These are phyloP conservation scores for Oryza meridionalis DNA, from an alignment of 176 grass and related monocot species.

Conservation along the genomic window DNA sequence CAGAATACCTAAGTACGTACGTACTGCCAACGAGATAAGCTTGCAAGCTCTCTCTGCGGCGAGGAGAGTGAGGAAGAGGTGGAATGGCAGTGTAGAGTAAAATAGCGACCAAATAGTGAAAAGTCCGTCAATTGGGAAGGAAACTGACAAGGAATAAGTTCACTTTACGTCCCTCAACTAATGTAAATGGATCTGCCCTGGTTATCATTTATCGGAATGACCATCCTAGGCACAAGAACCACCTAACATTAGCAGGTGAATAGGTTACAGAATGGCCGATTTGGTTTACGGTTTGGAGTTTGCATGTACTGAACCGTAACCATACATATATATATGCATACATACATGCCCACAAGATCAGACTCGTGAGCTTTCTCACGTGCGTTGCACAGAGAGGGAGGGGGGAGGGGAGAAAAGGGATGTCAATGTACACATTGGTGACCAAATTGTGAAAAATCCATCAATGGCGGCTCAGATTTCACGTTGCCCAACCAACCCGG, in stretches of 20 bases:
- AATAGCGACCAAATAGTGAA: neutral
- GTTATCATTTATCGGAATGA: conserved; percentile 20
- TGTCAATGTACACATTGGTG: neutral
- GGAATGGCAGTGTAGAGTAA: neutral
- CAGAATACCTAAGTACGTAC: conserved; percentile 5
- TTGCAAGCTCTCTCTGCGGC: neutral
- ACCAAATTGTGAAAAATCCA: neutral
- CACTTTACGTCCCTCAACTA: neutral
- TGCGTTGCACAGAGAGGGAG: neutral
- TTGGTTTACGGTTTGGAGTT: neutral
- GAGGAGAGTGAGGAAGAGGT: no score
- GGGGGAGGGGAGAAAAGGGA: neutral
- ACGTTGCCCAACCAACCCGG: neutral
- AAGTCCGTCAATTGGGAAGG: conserved; percentile 16
- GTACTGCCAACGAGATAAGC: neutral
- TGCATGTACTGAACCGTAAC: neutral
- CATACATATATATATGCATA: neutral
- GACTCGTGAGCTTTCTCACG: neutral
- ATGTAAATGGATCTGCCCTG: conserved; percentile 6
- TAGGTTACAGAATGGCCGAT: neutral
- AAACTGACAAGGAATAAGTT: neutral
- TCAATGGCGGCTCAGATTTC: conserved; percentile 41
- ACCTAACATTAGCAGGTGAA: no score
- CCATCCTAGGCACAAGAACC: conserved; percentile 28
- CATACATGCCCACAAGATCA: neutral